Conservation (phyloP, 176 grass and related monocot species). For the Musa schizocarpa region DNA sequence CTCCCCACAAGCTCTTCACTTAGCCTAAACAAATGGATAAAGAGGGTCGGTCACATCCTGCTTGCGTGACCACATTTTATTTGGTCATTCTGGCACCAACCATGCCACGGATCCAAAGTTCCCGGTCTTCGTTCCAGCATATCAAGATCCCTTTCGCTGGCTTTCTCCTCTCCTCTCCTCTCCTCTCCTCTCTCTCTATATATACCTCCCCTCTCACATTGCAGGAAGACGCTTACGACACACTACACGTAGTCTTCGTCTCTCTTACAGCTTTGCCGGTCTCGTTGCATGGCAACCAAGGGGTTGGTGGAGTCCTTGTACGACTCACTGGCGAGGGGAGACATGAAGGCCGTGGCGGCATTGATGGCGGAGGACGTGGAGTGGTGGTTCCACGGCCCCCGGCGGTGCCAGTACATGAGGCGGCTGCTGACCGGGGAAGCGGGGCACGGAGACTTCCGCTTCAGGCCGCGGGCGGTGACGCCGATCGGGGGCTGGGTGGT, state of each 20-base stretch:
- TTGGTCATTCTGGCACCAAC: too few species aligned
- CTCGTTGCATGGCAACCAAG: not conserved
- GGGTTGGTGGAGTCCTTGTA: conserved; percentile 32
- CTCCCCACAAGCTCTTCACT: not conserved
- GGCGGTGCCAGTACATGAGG: conserved; percentile 37
- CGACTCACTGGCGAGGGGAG: conserved; percentile 15
- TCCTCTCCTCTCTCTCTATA: too few species aligned
- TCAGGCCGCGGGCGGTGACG: conserved; percentile 7
- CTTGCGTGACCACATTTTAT: too few species aligned
- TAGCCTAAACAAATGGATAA: too few species aligned
- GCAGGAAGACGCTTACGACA: not conserved
- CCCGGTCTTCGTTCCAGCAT: too few species aligned
- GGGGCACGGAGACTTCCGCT: conserved; percentile 1
- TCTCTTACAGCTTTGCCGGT: not conserved
- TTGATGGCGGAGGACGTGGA: conserved; percentile 31
- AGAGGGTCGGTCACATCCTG: too few species aligned
- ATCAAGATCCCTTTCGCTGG: too few species aligned
- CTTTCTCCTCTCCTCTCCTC: too few species aligned
- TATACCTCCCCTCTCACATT: too few species aligned
- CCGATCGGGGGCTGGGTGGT: conserved; percentile 27
- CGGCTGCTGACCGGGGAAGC: conserved; percentile 25
- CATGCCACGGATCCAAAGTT: too few species aligned
- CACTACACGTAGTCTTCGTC: not conserved
- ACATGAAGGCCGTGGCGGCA: not conserved
- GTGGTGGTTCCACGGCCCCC: conserved; percentile 44